phyloP scores from a whole-genome alignment of 2,329 filamentous ascomycete genomes.

The Ceratocystis alfenasii region DNA sequence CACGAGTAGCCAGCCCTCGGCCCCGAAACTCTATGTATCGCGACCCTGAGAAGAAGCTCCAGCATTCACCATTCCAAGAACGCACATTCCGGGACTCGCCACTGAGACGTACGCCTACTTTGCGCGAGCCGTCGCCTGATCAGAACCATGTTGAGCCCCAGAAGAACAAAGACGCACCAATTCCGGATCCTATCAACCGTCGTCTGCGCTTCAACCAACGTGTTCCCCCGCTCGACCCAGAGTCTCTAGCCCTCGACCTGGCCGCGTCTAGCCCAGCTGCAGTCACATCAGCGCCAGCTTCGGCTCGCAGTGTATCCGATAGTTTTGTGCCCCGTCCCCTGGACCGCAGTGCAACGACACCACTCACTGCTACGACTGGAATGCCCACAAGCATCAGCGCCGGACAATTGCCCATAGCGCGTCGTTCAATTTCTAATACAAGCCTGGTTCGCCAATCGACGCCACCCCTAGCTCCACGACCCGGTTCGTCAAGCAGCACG shows the following conservation, averaged over 20 bases:
- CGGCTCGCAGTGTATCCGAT: constrained; percentile 33
- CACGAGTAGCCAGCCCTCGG: constrained; percentile 23
- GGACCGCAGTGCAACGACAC: constrained; percentile 10
- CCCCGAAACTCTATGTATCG: constrained; percentile 18
- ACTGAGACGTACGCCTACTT: constrained; percentile 31
- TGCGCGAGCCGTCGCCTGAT: constrained; percentile 32
- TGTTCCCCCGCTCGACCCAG: neutral
- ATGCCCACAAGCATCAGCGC: constrained; percentile 23
- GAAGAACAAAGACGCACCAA: constrained; percentile 28
- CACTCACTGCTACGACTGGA: neutral
- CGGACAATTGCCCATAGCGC: constrained; percentile 26
- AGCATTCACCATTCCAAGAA: constrained; percentile 27
- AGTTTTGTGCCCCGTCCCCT: constrained; percentile 23
- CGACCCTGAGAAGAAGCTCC: constrained; percentile 23
- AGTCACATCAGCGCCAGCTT: neutral
- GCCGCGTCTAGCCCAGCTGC: neutral
- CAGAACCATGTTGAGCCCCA: constrained; percentile 36
- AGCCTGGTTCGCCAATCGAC: constrained; percentile 41
- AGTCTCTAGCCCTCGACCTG: neutral
- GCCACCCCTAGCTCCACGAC: constrained; percentile 44
- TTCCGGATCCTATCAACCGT: neutral
- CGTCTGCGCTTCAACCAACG: constrained; percentile 12
- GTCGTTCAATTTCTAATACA: constrained; percentile 42
- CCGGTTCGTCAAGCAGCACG: constrained; percentile 52
- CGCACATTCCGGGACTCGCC: constrained; percentile 26